These are phyloP conservation scores for Alternaria angustiovoidea DNA, from an alignment of 2,329 filamentous ascomycete genomes.

Conservation along the genomic window DNA sequence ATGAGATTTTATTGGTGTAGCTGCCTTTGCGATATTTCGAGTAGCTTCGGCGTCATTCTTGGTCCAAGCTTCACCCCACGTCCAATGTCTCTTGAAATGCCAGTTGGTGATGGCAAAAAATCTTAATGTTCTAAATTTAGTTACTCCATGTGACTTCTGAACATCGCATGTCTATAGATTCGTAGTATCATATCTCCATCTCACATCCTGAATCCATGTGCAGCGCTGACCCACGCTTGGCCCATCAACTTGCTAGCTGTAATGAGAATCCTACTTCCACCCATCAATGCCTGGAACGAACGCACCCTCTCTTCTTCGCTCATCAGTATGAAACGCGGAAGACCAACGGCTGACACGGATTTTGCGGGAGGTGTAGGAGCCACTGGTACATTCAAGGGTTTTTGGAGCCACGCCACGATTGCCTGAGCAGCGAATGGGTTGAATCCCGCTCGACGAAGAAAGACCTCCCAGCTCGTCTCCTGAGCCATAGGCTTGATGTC, in stretches of 20 bases:
- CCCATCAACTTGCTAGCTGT: constrained; percentile 63
- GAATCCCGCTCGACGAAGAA: constrained; percentile 70
- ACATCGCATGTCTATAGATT: background rate
- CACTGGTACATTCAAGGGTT: constrained; percentile 20
- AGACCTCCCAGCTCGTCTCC: constrained; percentile 73
- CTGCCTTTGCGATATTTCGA: constrained; percentile 31
- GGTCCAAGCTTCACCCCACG: constrained; percentile 22
- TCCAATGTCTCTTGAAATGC: background rate
- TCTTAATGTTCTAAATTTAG: background rate
- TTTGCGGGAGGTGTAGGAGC: background rate
- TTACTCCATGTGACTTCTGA: background rate
- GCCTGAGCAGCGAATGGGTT: constrained; percentile 77
- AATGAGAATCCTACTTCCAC: constrained; percentile 62
- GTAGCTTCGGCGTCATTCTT: constrained; percentile 31
- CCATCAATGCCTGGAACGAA: constrained; percentile 62
- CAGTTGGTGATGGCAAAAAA: background rate
- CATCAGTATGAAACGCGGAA: constrained; percentile 68
- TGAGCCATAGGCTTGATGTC: constrained; percentile 57
- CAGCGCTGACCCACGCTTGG: constrained; percentile 56
- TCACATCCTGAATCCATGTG: constrained; percentile 41
- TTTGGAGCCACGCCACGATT: constrained; percentile 58
- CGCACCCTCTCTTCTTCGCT: constrained; percentile 56
- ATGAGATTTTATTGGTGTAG: constrained; percentile 5
- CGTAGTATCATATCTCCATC: background rate
- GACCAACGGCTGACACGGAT: constrained; percentile 45